Percentiles rank a stretch among this genome's conserved stretches.
phyloP scores from a whole-genome alignment of 2,329 filamentous ascomycete species.

The Pestalotiopsis sp. region DNA sequence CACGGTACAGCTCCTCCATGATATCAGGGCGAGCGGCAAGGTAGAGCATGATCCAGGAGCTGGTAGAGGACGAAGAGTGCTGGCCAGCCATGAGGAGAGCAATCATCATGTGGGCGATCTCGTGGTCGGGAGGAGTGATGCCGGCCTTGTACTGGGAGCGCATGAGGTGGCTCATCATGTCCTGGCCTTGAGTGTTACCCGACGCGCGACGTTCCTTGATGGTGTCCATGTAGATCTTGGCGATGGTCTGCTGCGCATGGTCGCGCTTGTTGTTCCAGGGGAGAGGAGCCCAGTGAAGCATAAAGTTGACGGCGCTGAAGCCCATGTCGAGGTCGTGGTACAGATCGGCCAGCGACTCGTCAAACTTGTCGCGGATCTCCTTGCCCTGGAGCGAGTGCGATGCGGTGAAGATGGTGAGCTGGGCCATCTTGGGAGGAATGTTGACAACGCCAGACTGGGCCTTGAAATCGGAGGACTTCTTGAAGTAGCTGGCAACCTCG shows the following conservation, averaged over 20 bases:
- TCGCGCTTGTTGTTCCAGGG: slow-evolving; percentile 88
- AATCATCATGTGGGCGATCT: slow-evolving; percentile 93
- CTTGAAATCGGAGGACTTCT: slow-evolving; percentile 68
- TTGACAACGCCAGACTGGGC: slow-evolving; percentile 69
- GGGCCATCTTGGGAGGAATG: slow-evolving; percentile 75
- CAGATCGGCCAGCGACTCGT: slow-evolving; percentile 77
- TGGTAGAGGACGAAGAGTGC: slow-evolving; percentile 84
- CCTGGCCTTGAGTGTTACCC: slow-evolving; percentile 56
- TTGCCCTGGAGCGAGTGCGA: slow-evolving; percentile 84
- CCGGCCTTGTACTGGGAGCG: slow-evolving; percentile 84
- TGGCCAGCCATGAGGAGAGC: slow-evolving; percentile 90
- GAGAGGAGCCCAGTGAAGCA: slow-evolving; percentile 84
- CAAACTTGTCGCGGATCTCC: slow-evolving; percentile 79
- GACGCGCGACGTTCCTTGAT: slow-evolving; percentile 69
- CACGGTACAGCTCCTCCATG: slow-evolving; percentile 78
- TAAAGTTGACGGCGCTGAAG: slow-evolving; percentile 88
- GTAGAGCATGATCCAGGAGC: slow-evolving; percentile 82
- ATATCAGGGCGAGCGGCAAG: slow-evolving; percentile 78
- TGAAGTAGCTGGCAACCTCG: slow-evolving; percentile 75
- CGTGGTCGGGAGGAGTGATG: slow-evolving; percentile 74
- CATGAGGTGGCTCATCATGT: slow-evolving; percentile 94
- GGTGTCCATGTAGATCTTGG: slow-evolving; percentile 80
- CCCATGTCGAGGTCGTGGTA: slow-evolving; percentile 92
- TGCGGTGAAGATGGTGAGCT: slow-evolving; percentile 89
- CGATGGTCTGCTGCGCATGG: slow-evolving; percentile 77